These are phyloP conservation scores for Setaria italica DNA, from an alignment of 202 grass and related monocot genomes.

Conservation along the genomic window DNA sequence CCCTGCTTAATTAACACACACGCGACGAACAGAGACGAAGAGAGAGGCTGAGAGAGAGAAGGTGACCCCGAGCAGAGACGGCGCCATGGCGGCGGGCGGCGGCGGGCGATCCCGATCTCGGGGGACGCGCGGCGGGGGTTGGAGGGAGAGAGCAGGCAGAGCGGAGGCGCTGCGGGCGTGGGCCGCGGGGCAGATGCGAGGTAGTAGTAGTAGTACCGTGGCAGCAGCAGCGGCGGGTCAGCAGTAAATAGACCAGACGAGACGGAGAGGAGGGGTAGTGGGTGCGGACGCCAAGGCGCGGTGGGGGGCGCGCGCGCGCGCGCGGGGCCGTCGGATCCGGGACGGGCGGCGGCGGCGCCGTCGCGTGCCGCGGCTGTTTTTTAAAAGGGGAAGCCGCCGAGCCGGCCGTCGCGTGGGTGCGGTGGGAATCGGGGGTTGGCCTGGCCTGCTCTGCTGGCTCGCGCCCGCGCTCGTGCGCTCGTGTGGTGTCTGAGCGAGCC, in stretches of 20 bases:
- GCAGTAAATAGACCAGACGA: not conserved
- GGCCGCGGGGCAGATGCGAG: not conserved
- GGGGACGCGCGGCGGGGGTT: not conserved
- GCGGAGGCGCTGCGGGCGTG: constrained; percentile 27
- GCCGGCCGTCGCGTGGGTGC: not conserved
- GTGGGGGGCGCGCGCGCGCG: too few species aligned
- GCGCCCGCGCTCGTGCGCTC: not conserved
- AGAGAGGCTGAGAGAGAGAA: not conserved
- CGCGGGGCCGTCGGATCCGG: constrained; percentile 35
- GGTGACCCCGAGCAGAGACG: constrained; percentile 59
- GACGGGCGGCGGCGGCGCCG: constrained; percentile 1
- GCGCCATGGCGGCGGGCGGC: constrained; percentile 43
- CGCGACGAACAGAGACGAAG: not conserved
- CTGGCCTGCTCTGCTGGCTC: too few species aligned
- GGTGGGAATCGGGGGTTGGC: not conserved
- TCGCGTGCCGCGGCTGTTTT: constrained; percentile 11
- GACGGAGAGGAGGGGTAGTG: not conserved
- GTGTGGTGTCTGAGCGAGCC: not conserved
- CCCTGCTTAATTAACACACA: not conserved
- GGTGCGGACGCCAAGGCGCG: not conserved
- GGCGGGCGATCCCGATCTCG: constrained; percentile 34
- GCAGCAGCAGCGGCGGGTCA: not conserved
- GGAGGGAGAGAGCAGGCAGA: too few species aligned
- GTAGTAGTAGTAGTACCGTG: too few species aligned
- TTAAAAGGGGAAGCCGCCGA: not conserved